These are phyloP conservation scores for Phytophthora meadii DNA, from an alignment of 352 stramenopile species.

Conservation along the genomic window DNA sequence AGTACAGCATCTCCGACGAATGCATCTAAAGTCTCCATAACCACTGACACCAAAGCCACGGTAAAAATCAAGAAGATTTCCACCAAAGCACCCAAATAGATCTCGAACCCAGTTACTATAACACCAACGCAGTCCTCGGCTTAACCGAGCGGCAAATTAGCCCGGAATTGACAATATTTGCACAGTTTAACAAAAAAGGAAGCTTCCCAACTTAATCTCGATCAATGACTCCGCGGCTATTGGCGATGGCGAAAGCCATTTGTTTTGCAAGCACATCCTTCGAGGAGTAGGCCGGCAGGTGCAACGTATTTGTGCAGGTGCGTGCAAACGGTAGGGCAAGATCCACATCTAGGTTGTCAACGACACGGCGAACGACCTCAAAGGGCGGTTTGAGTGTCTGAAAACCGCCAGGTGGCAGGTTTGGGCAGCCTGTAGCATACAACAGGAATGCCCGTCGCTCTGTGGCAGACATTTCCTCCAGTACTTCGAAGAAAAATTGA, in stretches of 20 bases:
- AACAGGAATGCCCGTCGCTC: conserved; percentile 79
- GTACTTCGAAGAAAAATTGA: conserved; percentile 70
- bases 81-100: conserved; percentile 17
- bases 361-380: conserved; percentile 83
- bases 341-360: conserved; percentile 78
- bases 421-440: conserved; percentile 85
- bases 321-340: conserved; percentile 80
- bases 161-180: neutral
- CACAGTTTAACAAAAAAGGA: conserved; percentile 16
- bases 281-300: conserved; percentile 84
- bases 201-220: conserved; percentile 56
- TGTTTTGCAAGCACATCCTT: conserved; percentile 67
- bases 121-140: no score
- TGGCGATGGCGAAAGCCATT: conserved; percentile 77
- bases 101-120: no score
- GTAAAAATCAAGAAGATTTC: conserved; percentile 27
- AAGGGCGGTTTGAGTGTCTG: conserved; percentile 72
- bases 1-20: conserved; percentile 15
- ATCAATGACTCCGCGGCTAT: conserved; percentile 86
- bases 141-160: no score
- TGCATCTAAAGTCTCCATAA: conserved; percentile 12
- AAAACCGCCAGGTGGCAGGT: conserved; percentile 79
- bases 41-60: conserved; percentile 3
- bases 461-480: conserved; percentile 67
- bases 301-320: conserved; percentile 88